Base-by-base conservation (phyloP, 176 grass and related monocot genomes). In the Oryza longistaminata region DNA sequence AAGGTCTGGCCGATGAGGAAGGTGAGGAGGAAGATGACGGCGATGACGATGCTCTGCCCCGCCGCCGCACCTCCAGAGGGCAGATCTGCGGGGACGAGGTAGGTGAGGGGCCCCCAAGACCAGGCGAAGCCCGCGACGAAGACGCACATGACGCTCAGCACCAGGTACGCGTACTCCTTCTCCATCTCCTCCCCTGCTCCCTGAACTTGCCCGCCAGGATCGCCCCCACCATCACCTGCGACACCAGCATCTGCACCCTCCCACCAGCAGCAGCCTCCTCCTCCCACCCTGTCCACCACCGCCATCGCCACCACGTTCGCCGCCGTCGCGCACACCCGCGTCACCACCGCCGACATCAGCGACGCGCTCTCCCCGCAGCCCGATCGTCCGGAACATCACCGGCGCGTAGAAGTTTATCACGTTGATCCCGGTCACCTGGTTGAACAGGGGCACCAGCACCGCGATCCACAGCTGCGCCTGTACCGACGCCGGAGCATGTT, bases 341-440 rank as follows among this genome's bases (percentile, higher is more conserved):
- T 96, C 9, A 93, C 88, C 0, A 96, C 91, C 2, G 88, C 50
- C 9, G 84, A 88, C 87, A 96, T 87, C 64, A 96, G 94, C 6
- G 94, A 88, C 0, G 87, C 81, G 0, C 94, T 93, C 83, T 96
- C 94, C n/a, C 77, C 87, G 76, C 49, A 96, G 92, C 27, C 94
- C 94, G 33, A 93, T 96, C 17, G 91, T 96, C 2, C 89, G 91
- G 80, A 96, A 96, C 91, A 96, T 88, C 7, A 96, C 88, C 0
- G 94, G 94, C 0, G 94, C 88, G 16, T 96, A 96, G 84, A 96
- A 96, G 74, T 96, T 96, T 62, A 96, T 88, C 14, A 96, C 94
- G 53, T 96, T 96, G 64, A 96, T 96, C 0, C 94, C 94, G 0
- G 87, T 93, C 19, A 93, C 71, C 87, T 96, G 94, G 67, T 96